phyloP scores from a whole-genome alignment of 768 basidiomycete genomes.

The Neoboletus subvelutipes region DNA sequence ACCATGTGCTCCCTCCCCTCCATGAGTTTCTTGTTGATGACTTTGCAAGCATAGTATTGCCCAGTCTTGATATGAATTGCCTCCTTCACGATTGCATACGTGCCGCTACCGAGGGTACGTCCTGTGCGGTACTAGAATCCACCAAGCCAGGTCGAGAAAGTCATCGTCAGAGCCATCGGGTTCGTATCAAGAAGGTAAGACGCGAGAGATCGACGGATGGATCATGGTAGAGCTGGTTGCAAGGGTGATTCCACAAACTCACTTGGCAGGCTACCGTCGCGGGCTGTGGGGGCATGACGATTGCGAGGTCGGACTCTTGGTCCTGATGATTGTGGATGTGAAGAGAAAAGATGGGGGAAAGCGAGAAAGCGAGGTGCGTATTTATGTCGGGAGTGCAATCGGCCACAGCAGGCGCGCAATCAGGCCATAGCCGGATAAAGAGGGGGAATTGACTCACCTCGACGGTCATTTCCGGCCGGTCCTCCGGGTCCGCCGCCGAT shows the following conservation, averaged over 20 bases:
- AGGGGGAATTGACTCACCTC: conserved; percentile 8
- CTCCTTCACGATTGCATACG: conserved; percentile 94
- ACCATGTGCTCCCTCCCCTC: conserved; percentile 98
- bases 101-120: conserved; percentile 85
- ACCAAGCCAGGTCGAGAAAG: neutral
- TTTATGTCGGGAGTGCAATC: conserved; percentile 11
- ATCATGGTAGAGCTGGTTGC: neutral
- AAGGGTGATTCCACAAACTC: conserved; percentile 6
- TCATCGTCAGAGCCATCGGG: conserved; percentile 8
- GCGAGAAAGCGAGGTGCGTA: conserved; percentile 6
- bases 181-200: neutral
- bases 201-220: conserved; percentile 1
- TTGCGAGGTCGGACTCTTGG: conserved; percentile 6
- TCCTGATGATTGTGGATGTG: conserved; percentile 16
- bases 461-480: conserved; percentile 28
- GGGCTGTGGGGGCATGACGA: conserved; percentile 32
- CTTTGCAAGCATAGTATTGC: conserved; percentile 98
- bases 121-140: conserved; percentile 75
- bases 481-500: conserved; percentile 19
- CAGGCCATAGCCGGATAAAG: conserved; percentile 6
- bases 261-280: conserved; percentile 50
- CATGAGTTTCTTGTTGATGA: conserved; percentile 99
- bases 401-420: conserved; percentile 17
- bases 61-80: conserved; percentile 91
- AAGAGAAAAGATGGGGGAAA: conserved; percentile 6